Evolutionary conservation across 1,284 basidiomycete genomes (phyloP).

Genomic region (Amylostereum areolatum): DNA sequence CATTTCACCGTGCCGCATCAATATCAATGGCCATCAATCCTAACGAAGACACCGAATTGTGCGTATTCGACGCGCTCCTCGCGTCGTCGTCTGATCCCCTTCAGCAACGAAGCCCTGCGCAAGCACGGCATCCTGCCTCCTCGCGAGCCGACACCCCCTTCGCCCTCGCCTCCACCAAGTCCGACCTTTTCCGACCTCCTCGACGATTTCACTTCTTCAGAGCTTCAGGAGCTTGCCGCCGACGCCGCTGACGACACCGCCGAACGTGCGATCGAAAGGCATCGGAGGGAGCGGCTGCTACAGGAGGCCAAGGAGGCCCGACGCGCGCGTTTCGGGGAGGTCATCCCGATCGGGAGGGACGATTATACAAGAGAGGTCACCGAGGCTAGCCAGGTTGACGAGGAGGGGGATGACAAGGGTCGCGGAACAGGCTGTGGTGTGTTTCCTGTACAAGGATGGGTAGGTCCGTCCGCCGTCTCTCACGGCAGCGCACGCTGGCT

Average conservation of each 20-base stretch:
- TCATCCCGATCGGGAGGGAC: constrained; percentile 87
- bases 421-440: constrained; percentile 82
- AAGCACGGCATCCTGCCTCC: constrained; percentile 88
- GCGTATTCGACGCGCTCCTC: neutral
- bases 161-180: constrained; percentile 68
- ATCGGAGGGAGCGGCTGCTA: constrained; percentile 57
- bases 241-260: constrained; percentile 73
- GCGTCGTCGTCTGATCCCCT: neutral
- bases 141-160: constrained; percentile 56
- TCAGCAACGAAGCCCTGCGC: constrained; percentile 87
- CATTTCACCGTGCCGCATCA: too few species aligned
- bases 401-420: constrained; percentile 59
- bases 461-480: constrained; percentile 26
- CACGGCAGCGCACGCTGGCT: too few species aligned
- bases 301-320: constrained; percentile 56
- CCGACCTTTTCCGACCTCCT: constrained; percentile 63
- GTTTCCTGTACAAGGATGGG: constrained; percentile 89
- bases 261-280: constrained; percentile 68
- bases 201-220: constrained; percentile 58
- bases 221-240: constrained; percentile 65
- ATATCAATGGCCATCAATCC: constrained; percentile 60
- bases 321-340: constrained; percentile 74
- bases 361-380: constrained; percentile 96
- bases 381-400: constrained; percentile 76
- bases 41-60: constrained; percentile 94